phyloP scores from a whole-genome alignment of 78 protist species.

The Anaeramoeba flamelloides region DNA sequence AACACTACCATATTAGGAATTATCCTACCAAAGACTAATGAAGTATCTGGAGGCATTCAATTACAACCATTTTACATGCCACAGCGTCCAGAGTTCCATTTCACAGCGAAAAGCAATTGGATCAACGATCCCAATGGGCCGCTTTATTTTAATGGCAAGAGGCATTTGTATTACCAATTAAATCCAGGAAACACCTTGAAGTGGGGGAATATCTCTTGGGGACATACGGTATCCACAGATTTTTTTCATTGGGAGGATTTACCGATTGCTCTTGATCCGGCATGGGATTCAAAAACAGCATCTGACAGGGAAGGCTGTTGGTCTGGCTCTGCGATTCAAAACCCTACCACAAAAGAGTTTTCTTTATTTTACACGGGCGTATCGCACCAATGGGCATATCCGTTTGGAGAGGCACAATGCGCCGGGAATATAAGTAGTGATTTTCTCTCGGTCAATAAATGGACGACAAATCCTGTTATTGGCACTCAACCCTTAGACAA shows the following conservation, averaged over 20 bases:
- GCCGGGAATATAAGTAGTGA: background rate
- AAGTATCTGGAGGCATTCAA: no score
- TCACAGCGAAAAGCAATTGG: background rate
- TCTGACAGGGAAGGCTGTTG: background rate
- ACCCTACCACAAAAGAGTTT: no score
- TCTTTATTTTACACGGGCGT: background rate
- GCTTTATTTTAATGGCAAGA: background rate
- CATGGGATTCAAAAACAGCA: background rate
- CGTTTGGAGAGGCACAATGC: background rate
- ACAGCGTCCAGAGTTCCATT: background rate
- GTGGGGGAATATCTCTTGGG: background rate
- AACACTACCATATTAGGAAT: no score
- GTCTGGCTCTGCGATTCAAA: background rate
- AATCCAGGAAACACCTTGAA: background rate
- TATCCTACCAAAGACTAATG: no score
- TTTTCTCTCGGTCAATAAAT: background rate
- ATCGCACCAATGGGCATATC: background rate
- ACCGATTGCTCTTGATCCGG: background rate
- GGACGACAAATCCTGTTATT: background rate
- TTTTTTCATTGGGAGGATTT: background rate
- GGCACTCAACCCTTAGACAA: background rate
- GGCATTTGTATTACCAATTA: background rate
- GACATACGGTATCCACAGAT: background rate
- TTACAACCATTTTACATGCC: no score
- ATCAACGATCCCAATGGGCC: background rate